A percentile compares a stretch with the other conserved stretches of the same genome.
Evolutionary conservation across 495 filamentous ascomycete genomes (phyloP).

Genomic region (Lasiosphaeris hirsuta): DNA sequence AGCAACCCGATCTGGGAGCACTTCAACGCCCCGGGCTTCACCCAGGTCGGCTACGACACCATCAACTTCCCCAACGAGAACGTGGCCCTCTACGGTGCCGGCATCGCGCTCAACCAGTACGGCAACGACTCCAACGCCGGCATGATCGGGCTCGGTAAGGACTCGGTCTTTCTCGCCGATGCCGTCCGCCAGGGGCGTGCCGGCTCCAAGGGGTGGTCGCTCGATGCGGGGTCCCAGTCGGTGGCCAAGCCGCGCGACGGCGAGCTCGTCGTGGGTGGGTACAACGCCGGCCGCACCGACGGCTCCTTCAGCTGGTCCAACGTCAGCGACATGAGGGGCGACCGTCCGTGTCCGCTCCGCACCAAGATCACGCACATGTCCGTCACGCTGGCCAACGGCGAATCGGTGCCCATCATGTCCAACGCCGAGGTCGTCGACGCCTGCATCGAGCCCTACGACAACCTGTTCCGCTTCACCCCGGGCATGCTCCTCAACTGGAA

Average conservation of each 20-base stretch:
- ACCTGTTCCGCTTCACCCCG: constrained; percentile 18
- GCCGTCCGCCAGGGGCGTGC: background rate
- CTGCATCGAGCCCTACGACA: constrained; percentile 22
- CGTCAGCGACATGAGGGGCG: constrained; percentile 17
- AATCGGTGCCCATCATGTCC: constrained; percentile 1
- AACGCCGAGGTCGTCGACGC: constrained; percentile 12
- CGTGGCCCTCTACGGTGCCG: constrained; percentile 8
- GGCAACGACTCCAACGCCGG: constrained; percentile 16
- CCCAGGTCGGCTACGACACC: constrained; percentile 9
- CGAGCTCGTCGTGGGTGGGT: constrained; percentile 16
- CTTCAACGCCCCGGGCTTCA: constrained; percentile 15
- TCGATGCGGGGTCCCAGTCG: constrained; percentile 15
- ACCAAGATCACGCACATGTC: constrained; percentile 12
- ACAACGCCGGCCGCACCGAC: constrained; percentile 12
- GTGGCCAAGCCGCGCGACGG: constrained; percentile 12
- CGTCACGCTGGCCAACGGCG: constrained; percentile 8
- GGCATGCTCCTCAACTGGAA: constrained; percentile 20
- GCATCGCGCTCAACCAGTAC: constrained; percentile 14
- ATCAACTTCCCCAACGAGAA: constrained; percentile 8
- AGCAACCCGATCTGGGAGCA: constrained; percentile 15
- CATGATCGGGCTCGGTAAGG: constrained; percentile 12
- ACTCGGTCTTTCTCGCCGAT: constrained; percentile 13
- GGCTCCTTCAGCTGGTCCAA: constrained; percentile 14
- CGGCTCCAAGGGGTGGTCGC: constrained; percentile 9
- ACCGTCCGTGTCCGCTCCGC: constrained; percentile 20